Evolutionary conservation across 257 asterid genomes (phyloP), one percentile per base, ranked within the genome.

Genomic region (Solanum sejunctum): DNA sequence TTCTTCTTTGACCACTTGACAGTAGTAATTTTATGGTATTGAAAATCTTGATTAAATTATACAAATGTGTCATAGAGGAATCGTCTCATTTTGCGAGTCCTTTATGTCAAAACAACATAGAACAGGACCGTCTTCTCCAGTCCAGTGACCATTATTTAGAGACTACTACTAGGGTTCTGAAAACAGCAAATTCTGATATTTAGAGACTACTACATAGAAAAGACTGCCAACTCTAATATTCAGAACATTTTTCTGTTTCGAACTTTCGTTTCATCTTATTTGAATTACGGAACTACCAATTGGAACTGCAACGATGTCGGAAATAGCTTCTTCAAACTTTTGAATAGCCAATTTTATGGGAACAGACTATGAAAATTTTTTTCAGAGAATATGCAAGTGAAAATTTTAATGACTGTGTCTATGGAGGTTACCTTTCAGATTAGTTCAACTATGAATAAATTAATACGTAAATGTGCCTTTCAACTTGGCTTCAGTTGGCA

Each of bases 381-480:
- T 94, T 93, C 98, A 0, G 99, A 17, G 99, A 96, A 79, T 98
- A 96, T 82, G 94, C 99, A 10, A 96, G 96, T 49, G 93, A 93
- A 70, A 93, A 94, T 36, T 96, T 93, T 71, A 94, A 87, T 54
- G 99, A 97, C 86, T 96, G 92, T 32, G 99, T 96, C 83, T 98
- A 96, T 49, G 99, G 98, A 86, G 98, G 94, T 61, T 94, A 96
- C 88, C 94, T 96, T 83, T 93, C 99, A 87, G 99, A 98, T 94
- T 51, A 84, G 39, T 49, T 15, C 41, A 70, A 56, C 26, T 41
- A 13, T 58, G 54, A 45, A 3, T 11, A 21, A 2, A 36, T 36
- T 36, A 36, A 36, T 36, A 4, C 41, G 1, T 36, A 36, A 36
- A 36, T 36, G 7, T 36, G 41, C 6, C 41, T 36, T 36, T 4